Evolutionary conservation across 495 filamentous ascomycete species (phyloP).

Genomic region (Hyphodiscus hymeniophilus): DNA sequence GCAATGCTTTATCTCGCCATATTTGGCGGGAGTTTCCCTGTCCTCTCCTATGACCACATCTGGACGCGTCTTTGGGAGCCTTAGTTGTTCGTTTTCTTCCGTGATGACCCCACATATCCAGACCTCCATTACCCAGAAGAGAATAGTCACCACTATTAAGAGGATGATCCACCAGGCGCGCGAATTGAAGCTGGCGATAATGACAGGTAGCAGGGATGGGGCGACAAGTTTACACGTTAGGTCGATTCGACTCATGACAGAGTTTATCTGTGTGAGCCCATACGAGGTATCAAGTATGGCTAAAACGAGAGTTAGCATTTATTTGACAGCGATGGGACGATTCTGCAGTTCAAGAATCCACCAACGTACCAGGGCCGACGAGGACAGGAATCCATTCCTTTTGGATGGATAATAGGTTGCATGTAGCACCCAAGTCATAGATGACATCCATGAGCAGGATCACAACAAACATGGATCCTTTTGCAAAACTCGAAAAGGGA

Average conservation of each 20-base stretch:
- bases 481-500: conserved; percentile 16
- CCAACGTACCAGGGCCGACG: conserved; percentile 20
- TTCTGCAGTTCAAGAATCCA: too few species aligned
- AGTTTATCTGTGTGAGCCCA: conserved; percentile 41
- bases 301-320: too few species aligned
- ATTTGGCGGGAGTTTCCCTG: not conserved
- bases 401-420: conserved; percentile 54
- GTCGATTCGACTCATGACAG: conserved; percentile 61
- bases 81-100: conserved; percentile 24
- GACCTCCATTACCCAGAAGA: conserved; percentile 28
- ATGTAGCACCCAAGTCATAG: conserved; percentile 44
- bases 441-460: conserved; percentile 45
- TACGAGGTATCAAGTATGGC: conserved; percentile 24
- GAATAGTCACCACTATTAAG: conserved; percentile 21
- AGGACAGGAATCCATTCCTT: conserved; percentile 49
- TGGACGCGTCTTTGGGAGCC: conserved; percentile 21
- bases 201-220: conserved; percentile 45
- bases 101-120: conserved; percentile 24
- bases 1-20: conserved; percentile 3
- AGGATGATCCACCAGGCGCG: conserved; percentile 27
- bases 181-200: conserved; percentile 33
- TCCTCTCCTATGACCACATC: conserved; percentile 2
- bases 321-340: too few species aligned
- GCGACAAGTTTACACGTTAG: conserved; percentile 59
- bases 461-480: conserved; percentile 31